These are phyloP conservation scores for Vitis hybrid DNA, from an alignment of 177 flowering plant species.

Conservation along the genomic window DNA sequence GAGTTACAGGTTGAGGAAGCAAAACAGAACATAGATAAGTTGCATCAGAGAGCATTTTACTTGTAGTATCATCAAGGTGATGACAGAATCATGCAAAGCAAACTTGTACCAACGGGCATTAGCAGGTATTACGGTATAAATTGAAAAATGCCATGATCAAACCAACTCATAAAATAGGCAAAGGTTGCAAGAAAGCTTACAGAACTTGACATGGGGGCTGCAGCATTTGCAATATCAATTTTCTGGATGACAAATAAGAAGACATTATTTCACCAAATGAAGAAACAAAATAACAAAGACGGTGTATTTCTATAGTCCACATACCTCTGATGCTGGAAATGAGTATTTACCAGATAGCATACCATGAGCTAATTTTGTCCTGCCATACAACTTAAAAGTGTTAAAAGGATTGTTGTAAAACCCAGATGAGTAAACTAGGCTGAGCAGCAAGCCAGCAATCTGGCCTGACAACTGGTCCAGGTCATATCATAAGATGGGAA, in stretches of 20 bases:
- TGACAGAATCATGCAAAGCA: too few relatives aligned
- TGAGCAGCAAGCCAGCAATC: too few relatives aligned
- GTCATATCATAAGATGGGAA: too few relatives aligned
- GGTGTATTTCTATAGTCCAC: background rate
- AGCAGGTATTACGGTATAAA: background rate
- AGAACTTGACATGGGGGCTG: conserved; percentile 32
- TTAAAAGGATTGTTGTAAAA: too few relatives aligned
- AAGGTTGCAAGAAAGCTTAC: conserved; percentile 44
- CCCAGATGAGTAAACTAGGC: too few relatives aligned
- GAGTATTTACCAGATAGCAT: conserved; percentile 97
- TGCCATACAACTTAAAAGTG: conserved; percentile 33
- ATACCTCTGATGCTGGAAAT: conserved; percentile 63
- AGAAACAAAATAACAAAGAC: conserved; percentile 10
- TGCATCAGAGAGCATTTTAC: too few relatives aligned
- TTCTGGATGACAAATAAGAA: conserved; percentile 37
- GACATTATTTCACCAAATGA: background rate
- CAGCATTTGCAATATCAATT: conserved; percentile 38
- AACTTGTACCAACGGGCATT: too few relatives aligned
- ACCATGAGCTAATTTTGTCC: conserved; percentile 94
- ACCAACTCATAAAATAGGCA: background rate
- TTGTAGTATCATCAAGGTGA: too few relatives aligned
- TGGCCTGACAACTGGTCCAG: too few relatives aligned
- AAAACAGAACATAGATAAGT: too few relatives aligned
- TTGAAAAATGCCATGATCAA: background rate
- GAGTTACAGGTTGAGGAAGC: too few relatives aligned